Evolutionary conservation across 1,284 basidiomycete genomes (phyloP), one percentile per base, ranked within the genome.

Genomic region (Cryptococcus wingfieldii): DNA sequence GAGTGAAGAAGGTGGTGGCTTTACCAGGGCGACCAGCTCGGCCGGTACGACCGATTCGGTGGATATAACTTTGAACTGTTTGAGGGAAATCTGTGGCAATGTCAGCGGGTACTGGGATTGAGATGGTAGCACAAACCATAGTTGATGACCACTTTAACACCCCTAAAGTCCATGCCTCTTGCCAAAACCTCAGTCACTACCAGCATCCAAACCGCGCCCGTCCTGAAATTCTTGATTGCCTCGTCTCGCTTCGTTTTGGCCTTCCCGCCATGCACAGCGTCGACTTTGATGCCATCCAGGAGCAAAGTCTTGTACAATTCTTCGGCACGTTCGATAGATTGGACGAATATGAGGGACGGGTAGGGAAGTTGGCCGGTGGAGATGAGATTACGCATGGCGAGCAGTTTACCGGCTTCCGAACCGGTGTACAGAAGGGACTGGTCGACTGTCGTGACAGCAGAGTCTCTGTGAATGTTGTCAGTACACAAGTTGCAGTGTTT

Each of bases 131-230:
- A 64, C 71, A 56, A 41, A 74, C 72, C 74, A 69, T 93, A 97
- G 76, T 97, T 98, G 73, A 98, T 88, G 12, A 98, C 94, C 65
- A 97, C 86, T 61, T 88, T 82, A 44, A 98, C 87, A 13, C 93
- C 93, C 73, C 90, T 89, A 80, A 98, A 98, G 72, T 98, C 95
- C 85, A 98, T 94, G 4, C 95, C 96, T 62, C 96, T 83, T 12
- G 91, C 92, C 86, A 96, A 88, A 39, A 96, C 89, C 71, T 97
- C 94, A 14, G 93, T 97, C 62, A 87, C 89, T 49, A 96, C 83
- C 81, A 97, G 84, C 27, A 93, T 83, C 93, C 93, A 97, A 59
- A 89, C 88, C 66, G 88, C 83, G 0, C 92, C 95, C 62, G 82
- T 81, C 46, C 89, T 85, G 84, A 98, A 97, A 19, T 87, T 84